These are phyloP conservation scores for Lablab purpureus DNA, from an alignment of 306 rosid species.

Conservation along the genomic window DNA sequence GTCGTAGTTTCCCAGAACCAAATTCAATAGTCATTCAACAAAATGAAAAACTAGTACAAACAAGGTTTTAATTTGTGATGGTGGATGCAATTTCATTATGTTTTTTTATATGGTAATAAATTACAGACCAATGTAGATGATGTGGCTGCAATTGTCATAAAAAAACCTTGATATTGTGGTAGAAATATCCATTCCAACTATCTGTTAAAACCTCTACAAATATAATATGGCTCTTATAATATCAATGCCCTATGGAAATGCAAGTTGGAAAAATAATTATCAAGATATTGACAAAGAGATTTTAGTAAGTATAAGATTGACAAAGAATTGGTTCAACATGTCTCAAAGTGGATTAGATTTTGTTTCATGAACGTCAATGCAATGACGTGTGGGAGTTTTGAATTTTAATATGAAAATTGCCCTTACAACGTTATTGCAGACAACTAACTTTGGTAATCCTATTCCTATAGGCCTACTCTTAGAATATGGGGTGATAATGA, in stretches of 20 bases:
- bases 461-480: conserved; percentile 39
- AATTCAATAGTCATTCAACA: conserved; percentile 28
- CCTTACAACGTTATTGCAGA: conserved; percentile 42
- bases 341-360: conserved; percentile 36
- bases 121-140: not conserved
- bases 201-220: not conserved
- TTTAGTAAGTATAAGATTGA: not conserved
- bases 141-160: not conserved
- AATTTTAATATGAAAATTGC: conserved; percentile 21
- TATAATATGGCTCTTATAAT: not conserved
- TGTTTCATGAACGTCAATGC: conserved; percentile 42
- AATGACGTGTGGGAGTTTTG: conserved; percentile 1
- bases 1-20: conserved; percentile 42
- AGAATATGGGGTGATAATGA: conserved; percentile 39
- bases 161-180: not conserved
- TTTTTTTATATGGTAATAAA: not conserved
- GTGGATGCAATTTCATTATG: not conserved
- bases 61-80: not conserved
- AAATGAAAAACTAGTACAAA: conserved; percentile 7
- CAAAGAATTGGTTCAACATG: conserved; percentile 18
- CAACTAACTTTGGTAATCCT: conserved; percentile 41
- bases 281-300: not conserved
- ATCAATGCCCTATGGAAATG: conserved; percentile 14
- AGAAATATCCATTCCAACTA: not conserved
- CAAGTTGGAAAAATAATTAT: conserved; percentile 6